Base-by-base conservation (phyloP, 2,329 filamentous ascomycete genomes). In the Hymenoscyphus linearis region DNA sequence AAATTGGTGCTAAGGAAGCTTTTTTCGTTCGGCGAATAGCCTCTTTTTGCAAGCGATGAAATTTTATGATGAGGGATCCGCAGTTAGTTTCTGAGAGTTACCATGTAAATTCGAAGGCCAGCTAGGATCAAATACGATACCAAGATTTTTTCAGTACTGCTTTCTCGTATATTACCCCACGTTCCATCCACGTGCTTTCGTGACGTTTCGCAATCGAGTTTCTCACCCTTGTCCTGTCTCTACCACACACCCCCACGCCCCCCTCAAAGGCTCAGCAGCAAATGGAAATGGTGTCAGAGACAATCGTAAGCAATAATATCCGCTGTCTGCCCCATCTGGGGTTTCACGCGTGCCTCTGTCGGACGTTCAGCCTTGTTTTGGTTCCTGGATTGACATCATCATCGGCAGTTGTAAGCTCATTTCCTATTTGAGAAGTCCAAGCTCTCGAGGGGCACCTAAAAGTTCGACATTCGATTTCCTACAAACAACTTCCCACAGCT, bases 101-200 rank as follows among this genome's bases (percentile, higher is more conserved):
- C 63, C 61, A 62, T 66, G 65, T 65, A 67, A 62, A 67, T 64
- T 67, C 59, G 55, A 60, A 36, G 53, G 58, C 58, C 52, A 61
- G 55, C 60, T 18, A 53, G 65, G 62, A 67, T 60, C 64, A 63
- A 65, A 22, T 62, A 64, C 61, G 60, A 68, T 67, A 67, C 63
- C 64, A 68, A 52, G 16, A 31, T 31, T 31, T 31, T 31, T 34
- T 40, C 18, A 57, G 6, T 53, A n/a, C 22, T 58, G 25, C 25
- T 22, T 34, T 37, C n/a, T 4, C 22, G n/a, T 40, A 13, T 10
- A 44, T 10, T 40, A 27, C 26, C 54, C 31, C 22, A 25, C 22
- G 54, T 31, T 35, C 57, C 44, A 58, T 35, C 57, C 44, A 58
- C 57, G 57, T 58, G 40, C 47, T 53, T 52, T 52, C 57, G 57